phyloP scores from a whole-genome alignment of 2,329 filamentous ascomycete species.

The Colletotrichum tropicicola region DNA sequence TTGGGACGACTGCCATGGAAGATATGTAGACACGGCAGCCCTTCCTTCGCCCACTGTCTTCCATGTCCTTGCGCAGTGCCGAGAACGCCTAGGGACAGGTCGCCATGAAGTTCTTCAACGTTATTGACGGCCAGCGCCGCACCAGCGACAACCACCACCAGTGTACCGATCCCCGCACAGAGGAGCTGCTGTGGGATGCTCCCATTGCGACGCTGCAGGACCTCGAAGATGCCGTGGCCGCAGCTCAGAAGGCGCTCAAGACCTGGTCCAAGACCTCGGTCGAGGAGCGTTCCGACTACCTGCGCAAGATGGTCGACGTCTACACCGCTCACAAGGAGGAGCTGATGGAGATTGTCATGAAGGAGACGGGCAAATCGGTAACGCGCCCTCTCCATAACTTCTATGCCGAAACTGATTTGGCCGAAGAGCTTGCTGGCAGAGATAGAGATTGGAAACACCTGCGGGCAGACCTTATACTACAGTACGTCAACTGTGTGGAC shows the following conservation, averaged over 20 bases:
- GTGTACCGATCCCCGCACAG: slow-evolving; percentile 40
- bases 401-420: not conserved
- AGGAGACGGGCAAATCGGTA: slow-evolving; percentile 63
- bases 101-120: slow-evolving; percentile 20
- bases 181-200: slow-evolving; percentile 46
- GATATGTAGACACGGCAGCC: not conserved
- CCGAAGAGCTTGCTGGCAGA: slow-evolving; percentile 40
- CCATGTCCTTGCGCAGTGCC: not conserved
- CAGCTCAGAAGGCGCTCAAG: slow-evolving; percentile 54
- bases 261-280: slow-evolving; percentile 55
- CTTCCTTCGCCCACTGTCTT: not conserved
- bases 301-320: slow-evolving; percentile 49
- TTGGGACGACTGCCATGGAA: not conserved
- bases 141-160: slow-evolving; percentile 3
- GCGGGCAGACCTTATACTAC: slow-evolving; percentile 47
- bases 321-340: slow-evolving; percentile 50
- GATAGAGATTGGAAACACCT: slow-evolving; percentile 47
- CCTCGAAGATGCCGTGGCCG: slow-evolving; percentile 54
- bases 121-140: slow-evolving; percentile 19
- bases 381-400: not conserved
- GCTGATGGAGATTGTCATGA: slow-evolving; percentile 53
- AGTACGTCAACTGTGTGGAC: slow-evolving; percentile 33
- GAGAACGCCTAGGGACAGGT: accelerated
- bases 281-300: slow-evolving; percentile 49
- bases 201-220: slow-evolving; percentile 52